Percentiles rank a stretch among this genome's conserved stretches.
These are phyloP conservation scores for Discostella stelligeroides DNA, from an alignment of 108 stramenopile species.

Conservation along the genomic window DNA sequence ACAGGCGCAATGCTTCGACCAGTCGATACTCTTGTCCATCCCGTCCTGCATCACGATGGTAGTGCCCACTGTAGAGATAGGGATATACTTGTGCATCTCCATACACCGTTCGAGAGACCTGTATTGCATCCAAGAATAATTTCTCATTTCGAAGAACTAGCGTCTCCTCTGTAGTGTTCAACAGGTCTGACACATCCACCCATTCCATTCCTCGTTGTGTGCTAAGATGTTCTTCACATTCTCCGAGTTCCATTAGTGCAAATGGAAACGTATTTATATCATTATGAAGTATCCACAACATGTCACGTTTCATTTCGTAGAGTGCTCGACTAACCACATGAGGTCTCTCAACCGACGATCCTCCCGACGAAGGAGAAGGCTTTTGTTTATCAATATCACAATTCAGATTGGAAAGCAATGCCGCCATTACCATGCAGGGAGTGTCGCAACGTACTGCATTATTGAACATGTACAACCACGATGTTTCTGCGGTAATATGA, in stretches of 20 bases:
- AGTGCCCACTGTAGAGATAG: slow-evolving; percentile 60
- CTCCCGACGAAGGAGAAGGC: neutral
- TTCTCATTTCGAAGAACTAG: slow-evolving; percentile 48
- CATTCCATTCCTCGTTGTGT: slow-evolving; percentile 49
- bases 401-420: slow-evolving; percentile 61
- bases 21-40: slow-evolving; percentile 56
- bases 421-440: slow-evolving; percentile 53
- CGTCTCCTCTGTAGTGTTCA: neutral
- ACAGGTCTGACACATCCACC: slow-evolving; percentile 39
- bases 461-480: slow-evolving; percentile 67
- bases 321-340: slow-evolving; percentile 48
- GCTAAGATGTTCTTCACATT: slow-evolving; percentile 64
- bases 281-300: slow-evolving; percentile 65
- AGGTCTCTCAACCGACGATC: slow-evolving; percentile 10
- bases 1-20: slow-evolving; percentile 52
- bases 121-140: slow-evolving; percentile 55
- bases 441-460: slow-evolving; percentile 59
- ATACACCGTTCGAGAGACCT: slow-evolving; percentile 32
- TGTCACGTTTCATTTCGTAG: slow-evolving; percentile 59
- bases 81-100: slow-evolving; percentile 58
- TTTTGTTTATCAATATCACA: slow-evolving; percentile 54
- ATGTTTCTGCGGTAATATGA: slow-evolving; percentile 52
- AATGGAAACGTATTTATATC: slow-evolving; percentile 56
- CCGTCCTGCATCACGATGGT: slow-evolving; percentile 61
- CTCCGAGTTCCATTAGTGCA: slow-evolving; percentile 60